Base-by-base conservation (phyloP, 106 monocot species). In the Cymbidium sinense region DNA sequence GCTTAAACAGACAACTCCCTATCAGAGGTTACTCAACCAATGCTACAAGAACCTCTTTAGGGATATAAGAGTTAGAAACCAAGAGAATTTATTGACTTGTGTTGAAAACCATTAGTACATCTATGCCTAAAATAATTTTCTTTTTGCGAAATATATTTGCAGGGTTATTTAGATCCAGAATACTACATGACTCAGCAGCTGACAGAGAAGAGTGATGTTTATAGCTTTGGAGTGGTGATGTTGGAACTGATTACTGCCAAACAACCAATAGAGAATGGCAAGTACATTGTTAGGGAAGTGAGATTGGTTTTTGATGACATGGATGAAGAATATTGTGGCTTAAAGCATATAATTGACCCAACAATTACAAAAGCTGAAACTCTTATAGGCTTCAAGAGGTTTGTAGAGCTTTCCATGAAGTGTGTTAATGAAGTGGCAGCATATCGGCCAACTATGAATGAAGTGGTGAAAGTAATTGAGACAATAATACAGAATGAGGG, bases 111-210 rank as follows among this genome's bases (percentile, higher is more conserved):
- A 2, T 54, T 0, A 64, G 34, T 11, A 71, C 7, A 71, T 71
- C 5, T 20, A 21, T 35, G 1, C 21, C 37, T 71, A 7, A 34
- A 7, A 31, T 65, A 30, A 23, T 67, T 67, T 71, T 36, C 61
- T 18, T 43, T 77, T 6, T 77, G 31, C 27, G 76, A 28, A 20
- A 77, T 4, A 39, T 54, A 36, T 36, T 78, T 35, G 15, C 73
- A 90, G 90, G 90, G 87, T 21, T 90, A 87, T 64, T 76, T 87
- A 77, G 90, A 90, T 84, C 91, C 88, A n/a, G 91, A 91, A 77
- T 90, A 90, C 18, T 90, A 90, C 82, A 90, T 90, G 90, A 90
- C 87, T 58, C 87, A 90, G 64, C 90, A 91, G 54, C 73, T 91
- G 67, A 88, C 90, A 20, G 87, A 88, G n/a, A 91, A 91, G 83